phyloP scores from a whole-genome alignment of 1,139 yeast species.

The Saccharomyces hybrid region DNA sequence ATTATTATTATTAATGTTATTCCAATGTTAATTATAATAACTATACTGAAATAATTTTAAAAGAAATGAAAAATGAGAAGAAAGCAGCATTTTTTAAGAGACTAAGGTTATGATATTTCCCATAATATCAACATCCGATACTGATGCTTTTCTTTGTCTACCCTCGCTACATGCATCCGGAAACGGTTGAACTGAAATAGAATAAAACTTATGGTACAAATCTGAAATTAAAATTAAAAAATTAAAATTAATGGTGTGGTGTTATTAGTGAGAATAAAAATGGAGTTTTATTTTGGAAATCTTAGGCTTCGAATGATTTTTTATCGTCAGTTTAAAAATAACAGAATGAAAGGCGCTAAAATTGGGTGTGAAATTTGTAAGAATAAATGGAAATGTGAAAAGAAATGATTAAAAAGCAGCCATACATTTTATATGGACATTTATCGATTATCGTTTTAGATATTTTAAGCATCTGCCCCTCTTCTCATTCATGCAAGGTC shows the following conservation, averaged over 20 bases:
- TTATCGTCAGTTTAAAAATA: neutral
- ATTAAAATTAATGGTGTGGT: neutral
- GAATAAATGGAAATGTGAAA: neutral
- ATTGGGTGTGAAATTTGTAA: neutral
- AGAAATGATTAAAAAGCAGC: neutral
- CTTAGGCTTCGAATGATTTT: neutral
- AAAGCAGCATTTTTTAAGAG: neutral
- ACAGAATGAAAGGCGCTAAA: neutral
- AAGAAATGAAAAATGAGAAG: neutral
- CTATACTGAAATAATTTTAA: neutral
- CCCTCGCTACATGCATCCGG: neutral
- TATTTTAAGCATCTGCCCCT: neutral
- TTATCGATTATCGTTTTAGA: neutral
- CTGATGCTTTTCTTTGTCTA: neutral
- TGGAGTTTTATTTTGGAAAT: neutral
- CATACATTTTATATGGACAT: neutral
- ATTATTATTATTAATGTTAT: no score
- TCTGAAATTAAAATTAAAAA: no score
- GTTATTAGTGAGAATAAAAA: neutral
- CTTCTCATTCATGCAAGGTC: constrained; percentile 29
- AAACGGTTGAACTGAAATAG: neutral
- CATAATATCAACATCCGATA: neutral
- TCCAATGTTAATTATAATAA: neutral
- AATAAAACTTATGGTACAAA: neutral
- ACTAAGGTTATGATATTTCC: neutral